These are phyloP conservation scores for Protomyces gravidus DNA, from an alignment of 1,139 yeast species.

Conservation along the genomic window DNA sequence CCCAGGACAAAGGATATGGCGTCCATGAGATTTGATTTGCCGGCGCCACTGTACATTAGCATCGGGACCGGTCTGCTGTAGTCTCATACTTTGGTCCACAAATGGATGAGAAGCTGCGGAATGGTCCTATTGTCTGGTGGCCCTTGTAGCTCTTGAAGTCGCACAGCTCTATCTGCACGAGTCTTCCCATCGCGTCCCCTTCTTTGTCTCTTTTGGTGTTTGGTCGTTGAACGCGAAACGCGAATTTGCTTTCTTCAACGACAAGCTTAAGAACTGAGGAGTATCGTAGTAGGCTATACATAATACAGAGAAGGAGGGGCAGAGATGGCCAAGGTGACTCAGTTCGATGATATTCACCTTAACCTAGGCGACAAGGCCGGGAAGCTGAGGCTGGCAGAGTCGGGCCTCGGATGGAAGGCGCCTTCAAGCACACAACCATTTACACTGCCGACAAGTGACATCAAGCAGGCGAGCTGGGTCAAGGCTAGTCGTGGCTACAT, in stretches of 20 bases:
- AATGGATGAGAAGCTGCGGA: slow-evolving; percentile 74
- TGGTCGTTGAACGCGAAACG: not conserved
- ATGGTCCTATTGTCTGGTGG: slow-evolving; percentile 63
- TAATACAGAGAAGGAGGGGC: not conserved
- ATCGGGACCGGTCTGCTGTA: not conserved
- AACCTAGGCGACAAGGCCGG: slow-evolving; percentile 83
- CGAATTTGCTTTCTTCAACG: not conserved
- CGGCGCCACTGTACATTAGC: slow-evolving; percentile 47
- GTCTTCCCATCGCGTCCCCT: slow-evolving; percentile 57
- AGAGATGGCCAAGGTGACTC: slow-evolving; percentile 39
- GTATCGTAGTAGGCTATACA: no score
- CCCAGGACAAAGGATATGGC: slow-evolving; percentile 96
- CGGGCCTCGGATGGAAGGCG: slow-evolving; percentile 92
- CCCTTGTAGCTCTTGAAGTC: slow-evolving; percentile 92
- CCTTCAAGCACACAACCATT: slow-evolving; percentile 57
- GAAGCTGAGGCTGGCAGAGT: slow-evolving; percentile 86
- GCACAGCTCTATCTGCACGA: slow-evolving; percentile 66
- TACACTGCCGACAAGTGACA: slow-evolving; percentile 76
- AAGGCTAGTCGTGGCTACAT: slow-evolving; percentile 91
- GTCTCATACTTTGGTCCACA: slow-evolving; percentile 85
- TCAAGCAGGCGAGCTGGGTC: slow-evolving; percentile 80
- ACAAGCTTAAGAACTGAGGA: no score
- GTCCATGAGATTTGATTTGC: slow-evolving; percentile 97
- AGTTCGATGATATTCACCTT: slow-evolving; percentile 80
- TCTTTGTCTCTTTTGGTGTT: not conserved